These are phyloP conservation scores for Penicillium bovifimosum DNA, from an alignment of 495 filamentous ascomycete genomes.

Conservation along the genomic window DNA sequence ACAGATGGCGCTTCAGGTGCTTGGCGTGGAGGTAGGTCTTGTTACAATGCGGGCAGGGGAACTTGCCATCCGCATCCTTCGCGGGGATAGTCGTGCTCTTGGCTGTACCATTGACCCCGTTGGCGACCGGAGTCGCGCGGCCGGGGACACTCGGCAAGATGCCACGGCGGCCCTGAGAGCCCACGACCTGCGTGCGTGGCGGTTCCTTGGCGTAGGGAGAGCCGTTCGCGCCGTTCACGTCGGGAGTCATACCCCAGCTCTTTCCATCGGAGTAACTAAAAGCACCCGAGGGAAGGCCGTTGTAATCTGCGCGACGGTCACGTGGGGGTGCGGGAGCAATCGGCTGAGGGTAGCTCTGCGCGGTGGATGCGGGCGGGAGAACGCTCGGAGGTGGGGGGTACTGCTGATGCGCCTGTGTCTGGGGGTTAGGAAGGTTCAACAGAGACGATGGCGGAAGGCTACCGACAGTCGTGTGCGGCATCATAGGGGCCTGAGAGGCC, in stretches of 20 bases:
- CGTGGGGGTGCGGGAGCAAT: constrained; percentile 65
- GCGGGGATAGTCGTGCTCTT: constrained; percentile 76
- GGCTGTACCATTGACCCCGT: constrained; percentile 52
- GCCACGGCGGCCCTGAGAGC: constrained; percentile 82
- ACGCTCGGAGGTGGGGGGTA: constrained; percentile 57
- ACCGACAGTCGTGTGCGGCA: constrained; percentile 53
- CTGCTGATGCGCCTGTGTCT: constrained; percentile 50
- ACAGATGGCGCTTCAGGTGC: constrained; percentile 91
- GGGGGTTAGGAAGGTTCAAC: constrained; percentile 46
- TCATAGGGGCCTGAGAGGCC: constrained; percentile 41
- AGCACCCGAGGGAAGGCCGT: constrained; percentile 60
- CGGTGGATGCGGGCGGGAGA: constrained; percentile 59
- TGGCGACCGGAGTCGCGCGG: constrained; percentile 58
- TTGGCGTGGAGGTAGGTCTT: constrained; percentile 98
- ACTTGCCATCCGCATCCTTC: constrained; percentile 96
- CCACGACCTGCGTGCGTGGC: constrained; percentile 82
- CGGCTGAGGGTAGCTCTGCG: constrained; percentile 63
- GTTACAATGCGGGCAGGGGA: constrained; percentile 91
- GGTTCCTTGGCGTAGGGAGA: constrained; percentile 45
- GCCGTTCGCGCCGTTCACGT: constrained; percentile 39
- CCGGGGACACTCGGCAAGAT: constrained; percentile 88
- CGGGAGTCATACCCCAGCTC: constrained; percentile 36
- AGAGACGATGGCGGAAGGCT: constrained; percentile 50
- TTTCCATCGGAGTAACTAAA: constrained; percentile 47
- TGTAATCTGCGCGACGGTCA: constrained; percentile 47